Conservation (phyloP, 1,139 yeast genomes). For the Taphrina pruni region DNA sequence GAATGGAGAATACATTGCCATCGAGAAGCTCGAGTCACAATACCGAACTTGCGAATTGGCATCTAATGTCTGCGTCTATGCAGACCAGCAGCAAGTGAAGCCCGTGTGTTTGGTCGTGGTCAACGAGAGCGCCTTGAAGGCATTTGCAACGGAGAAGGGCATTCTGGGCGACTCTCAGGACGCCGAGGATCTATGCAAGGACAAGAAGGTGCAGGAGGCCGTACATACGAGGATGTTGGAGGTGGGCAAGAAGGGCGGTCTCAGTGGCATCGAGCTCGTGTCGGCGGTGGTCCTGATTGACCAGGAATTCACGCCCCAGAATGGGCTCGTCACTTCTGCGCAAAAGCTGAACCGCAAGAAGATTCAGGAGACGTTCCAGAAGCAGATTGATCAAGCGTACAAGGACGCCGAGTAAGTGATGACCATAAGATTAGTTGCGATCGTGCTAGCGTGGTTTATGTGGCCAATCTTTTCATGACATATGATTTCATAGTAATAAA, state of each 20-base stretch:
- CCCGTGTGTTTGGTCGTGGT: slow-evolving; percentile 93
- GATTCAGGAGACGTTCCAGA: slow-evolving; percentile 64
- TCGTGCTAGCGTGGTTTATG: background rate
- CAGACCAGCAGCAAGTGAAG: slow-evolving; percentile 82
- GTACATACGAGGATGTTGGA: slow-evolving; percentile 66
- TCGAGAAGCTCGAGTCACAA: slow-evolving; percentile 64
- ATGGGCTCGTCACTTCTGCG: slow-evolving; percentile 91
- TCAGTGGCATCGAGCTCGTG: slow-evolving; percentile 83
- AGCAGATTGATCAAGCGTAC: slow-evolving; percentile 50
- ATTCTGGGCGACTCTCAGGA: slow-evolving; percentile 60
- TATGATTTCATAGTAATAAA: too few relatives aligned
- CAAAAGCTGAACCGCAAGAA: slow-evolving; percentile 95
- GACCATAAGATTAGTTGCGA: background rate
- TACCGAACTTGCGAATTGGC: slow-evolving; percentile 85
- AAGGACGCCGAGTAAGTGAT: slow-evolving; percentile 45
- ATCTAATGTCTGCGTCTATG: slow-evolving; percentile 86
- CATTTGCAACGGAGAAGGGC: slow-evolving; percentile 63
- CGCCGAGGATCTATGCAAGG: slow-evolving; percentile 61
- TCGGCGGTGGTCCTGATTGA: slow-evolving; percentile 78
- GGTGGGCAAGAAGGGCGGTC: slow-evolving; percentile 81
- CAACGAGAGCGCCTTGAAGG: slow-evolving; percentile 68
- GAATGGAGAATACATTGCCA: slow-evolving; percentile 97
- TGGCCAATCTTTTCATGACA: too few relatives aligned
- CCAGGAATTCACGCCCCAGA: slow-evolving; percentile 98
- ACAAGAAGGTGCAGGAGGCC: slow-evolving; percentile 63